Evolutionary conservation across 1,139 yeast genomes (phyloP).

Genomic region (Saccharomyces pastorianus): DNA sequence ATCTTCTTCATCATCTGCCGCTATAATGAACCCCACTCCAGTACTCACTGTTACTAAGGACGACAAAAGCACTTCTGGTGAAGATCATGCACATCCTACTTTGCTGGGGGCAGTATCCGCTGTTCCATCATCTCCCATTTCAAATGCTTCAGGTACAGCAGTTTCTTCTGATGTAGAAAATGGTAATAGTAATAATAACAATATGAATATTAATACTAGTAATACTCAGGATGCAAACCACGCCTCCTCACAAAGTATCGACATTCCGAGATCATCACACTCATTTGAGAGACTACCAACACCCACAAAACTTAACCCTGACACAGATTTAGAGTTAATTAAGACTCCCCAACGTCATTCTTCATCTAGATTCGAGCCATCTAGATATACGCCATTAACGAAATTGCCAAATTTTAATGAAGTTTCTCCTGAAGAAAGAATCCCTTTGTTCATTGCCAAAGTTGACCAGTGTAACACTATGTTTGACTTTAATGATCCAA

Average conservation of each 20-base stretch:
- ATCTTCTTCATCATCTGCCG: neutral
- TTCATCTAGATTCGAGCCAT: constrained; percentile 84
- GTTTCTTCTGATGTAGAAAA: constrained; percentile 7
- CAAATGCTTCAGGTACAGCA: constrained; percentile 12
- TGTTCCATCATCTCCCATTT: constrained; percentile 14
- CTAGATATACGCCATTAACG: constrained; percentile 64
- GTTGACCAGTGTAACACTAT: constrained; percentile 90
- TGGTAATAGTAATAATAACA: constrained; percentile 2
- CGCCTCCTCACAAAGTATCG: constrained; percentile 28
- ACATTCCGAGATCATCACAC: constrained; percentile 39
- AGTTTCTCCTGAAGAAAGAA: constrained; percentile 78
- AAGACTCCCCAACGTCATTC: constrained; percentile 87
- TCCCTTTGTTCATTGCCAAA: constrained; percentile 73
- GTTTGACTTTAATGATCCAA: constrained; percentile 91
- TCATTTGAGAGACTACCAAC: constrained; percentile 40
- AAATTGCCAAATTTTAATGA: constrained; percentile 86
- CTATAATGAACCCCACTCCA: constrained; percentile 2
- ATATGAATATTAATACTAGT: neutral
- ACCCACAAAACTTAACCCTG: constrained; percentile 37
- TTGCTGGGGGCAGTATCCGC: constrained; percentile 23
- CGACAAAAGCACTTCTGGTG: neutral
- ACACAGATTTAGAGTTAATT: constrained; percentile 48
- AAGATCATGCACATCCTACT: constrained; percentile 20
- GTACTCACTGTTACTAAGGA: constrained; percentile 5
- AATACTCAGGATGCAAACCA: constrained; percentile 9